A percentile compares a stretch with the other conserved stretches of the same genome.
These are phyloP conservation scores for Rhodosporidiobolus sp. DNA, from an alignment of 768 basidiomycete genomes.

Conservation along the genomic window DNA sequence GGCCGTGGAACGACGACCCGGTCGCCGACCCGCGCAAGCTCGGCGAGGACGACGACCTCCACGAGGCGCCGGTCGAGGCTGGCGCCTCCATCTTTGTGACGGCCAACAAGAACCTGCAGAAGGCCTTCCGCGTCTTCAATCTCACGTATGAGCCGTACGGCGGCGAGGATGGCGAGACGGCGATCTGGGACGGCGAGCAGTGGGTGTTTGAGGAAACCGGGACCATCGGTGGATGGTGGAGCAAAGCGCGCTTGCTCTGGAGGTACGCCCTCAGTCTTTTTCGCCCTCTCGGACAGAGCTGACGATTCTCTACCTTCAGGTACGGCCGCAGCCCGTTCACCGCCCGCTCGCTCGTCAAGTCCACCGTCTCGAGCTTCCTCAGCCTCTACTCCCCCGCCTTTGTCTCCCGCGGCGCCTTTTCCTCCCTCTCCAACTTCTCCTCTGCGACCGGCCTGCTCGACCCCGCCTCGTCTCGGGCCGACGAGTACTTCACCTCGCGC, in stretches of 20 bases:
- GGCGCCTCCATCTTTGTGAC: constrained; percentile 83
- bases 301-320: neutral
- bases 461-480: constrained; percentile 56
- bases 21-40: neutral
- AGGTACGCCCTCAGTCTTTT: constrained; percentile 63
- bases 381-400: constrained; percentile 59
- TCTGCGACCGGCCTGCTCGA: constrained; percentile 45
- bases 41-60: neutral
- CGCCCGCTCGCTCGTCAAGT: constrained; percentile 55
- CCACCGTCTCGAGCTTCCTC: constrained; percentile 58
- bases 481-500: constrained; percentile 59
- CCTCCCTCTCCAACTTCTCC: constrained; percentile 62
- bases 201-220: constrained; percentile 52
- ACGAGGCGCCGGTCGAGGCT: constrained; percentile 59
- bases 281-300: constrained; percentile 47
- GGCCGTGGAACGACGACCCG: constrained; percentile 35
- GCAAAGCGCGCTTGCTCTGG: constrained; percentile 69
- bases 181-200: constrained; percentile 78
- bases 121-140: constrained; percentile 77
- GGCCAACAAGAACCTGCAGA: constrained; percentile 66
- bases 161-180: constrained; percentile 54
- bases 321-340: constrained; percentile 36
- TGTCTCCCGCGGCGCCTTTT: constrained; percentile 56
- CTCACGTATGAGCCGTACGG: constrained; percentile 55
- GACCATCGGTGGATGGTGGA: constrained; percentile 64